Percentiles rank a stretch among this genome's conserved stretches.
Conservation (phyloP, 2,329 filamentous ascomycete genomes). For the Myriosclerotinia duriaeana region DNA sequence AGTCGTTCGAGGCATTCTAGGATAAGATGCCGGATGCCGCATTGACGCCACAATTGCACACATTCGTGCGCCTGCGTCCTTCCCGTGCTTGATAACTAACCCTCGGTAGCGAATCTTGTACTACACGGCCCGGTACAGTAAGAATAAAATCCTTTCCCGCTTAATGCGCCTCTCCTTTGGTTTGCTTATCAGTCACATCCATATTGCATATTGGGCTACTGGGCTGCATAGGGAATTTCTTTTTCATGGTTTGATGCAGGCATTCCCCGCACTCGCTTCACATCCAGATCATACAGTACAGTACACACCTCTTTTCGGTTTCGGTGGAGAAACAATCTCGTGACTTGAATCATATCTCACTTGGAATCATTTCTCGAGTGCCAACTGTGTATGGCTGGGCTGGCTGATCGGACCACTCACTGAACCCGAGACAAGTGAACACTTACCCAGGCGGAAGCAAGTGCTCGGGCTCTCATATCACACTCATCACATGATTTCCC, state of each 20-base stretch:
- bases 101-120: constrained; percentile 16
- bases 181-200: neutral
- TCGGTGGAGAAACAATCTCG: neutral
- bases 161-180: constrained; percentile 2
- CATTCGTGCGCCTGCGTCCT: neutral
- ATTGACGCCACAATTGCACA: constrained; percentile 8
- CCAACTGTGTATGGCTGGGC: neutral
- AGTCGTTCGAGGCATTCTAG: neutral
- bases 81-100: constrained; percentile 10
- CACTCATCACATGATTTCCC: constrained; percentile 1
- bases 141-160: neutral
- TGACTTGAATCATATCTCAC: neutral
- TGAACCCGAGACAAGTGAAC: neutral
- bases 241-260: neutral
- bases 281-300: neutral
- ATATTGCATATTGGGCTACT: neutral
- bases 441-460: neutral
- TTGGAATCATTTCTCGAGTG: neutral
- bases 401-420: neutral
- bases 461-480: neutral
- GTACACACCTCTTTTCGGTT: too few species aligned
- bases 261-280: constrained; percentile 1
- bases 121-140: constrained; percentile 5
- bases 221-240: neutral
- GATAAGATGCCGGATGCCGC: neutral